A percentile compares a stretch with the other conserved stretches of the same genome.
Evolutionary conservation across 2,329 filamentous ascomycete species (phyloP).

Genomic region (Fusarium bulbicola): DNA sequence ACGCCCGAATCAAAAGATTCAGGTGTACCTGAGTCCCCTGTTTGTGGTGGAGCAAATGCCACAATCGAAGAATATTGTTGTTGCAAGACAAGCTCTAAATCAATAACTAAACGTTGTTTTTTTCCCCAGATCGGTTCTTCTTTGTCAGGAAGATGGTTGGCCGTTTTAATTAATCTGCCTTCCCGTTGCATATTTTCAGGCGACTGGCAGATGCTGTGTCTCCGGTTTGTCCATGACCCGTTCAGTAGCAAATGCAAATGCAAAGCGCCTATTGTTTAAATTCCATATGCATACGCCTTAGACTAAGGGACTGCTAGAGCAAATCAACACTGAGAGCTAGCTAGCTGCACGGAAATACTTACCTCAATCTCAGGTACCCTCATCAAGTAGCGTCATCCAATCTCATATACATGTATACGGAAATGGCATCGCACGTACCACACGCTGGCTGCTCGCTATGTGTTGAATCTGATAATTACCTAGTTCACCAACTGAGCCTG

Average conservation of each 20-base stretch:
- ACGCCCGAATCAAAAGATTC: constrained; percentile 24
- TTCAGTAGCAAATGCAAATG: not conserved
- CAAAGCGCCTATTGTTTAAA: not conserved
- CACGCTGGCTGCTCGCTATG: not conserved
- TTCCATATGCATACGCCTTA: not conserved
- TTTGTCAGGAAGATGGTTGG: not conserved
- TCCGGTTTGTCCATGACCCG: not conserved
- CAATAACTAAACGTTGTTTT: not conserved
- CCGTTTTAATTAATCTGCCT: not conserved
- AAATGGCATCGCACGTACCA: constrained; percentile 24
- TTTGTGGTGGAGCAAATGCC: not conserved
- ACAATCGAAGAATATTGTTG: not conserved
- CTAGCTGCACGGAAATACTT: not conserved
- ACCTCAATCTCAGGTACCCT: not conserved
- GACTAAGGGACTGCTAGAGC: not conserved
- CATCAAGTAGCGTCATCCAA: constrained; percentile 9
- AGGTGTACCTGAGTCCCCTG: constrained; percentile 29
- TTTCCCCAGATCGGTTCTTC: not conserved
- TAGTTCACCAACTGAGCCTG: not conserved
- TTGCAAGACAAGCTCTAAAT: not conserved
- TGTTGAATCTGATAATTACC: not conserved
- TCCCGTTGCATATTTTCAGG: not conserved
- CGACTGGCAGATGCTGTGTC: not conserved
- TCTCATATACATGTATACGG: not conserved
- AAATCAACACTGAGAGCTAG: not conserved